Evolutionary conservation across 495 filamentous ascomycete species (phyloP), one percentile per base, ranked within the genome.

Genomic region (Daldinia decipiens): DNA sequence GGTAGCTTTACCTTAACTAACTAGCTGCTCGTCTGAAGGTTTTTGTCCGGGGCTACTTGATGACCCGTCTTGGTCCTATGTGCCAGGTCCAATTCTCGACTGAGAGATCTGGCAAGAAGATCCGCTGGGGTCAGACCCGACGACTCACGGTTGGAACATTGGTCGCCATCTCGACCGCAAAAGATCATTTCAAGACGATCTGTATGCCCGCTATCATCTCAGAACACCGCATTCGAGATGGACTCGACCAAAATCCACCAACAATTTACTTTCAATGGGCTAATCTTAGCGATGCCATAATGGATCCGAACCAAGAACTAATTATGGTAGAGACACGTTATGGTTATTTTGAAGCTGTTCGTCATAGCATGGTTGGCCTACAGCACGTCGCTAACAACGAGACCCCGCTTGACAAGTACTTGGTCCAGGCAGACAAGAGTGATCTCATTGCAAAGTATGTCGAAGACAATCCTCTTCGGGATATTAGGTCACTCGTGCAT

Each of bases 251-350:
- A 38, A 87, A 86, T 38, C 91, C 92, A 15, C 90, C 90, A 0
- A 85, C 92, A 60, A 85, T 97, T 7, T 92, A 97, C 63, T 81
- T 97, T 2, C 89, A 90, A 73, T 93, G 94, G 77, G 85, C 87
- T 3, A 76, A 82, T 5, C 73, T 85, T 0, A 81, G 87, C 15
- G 89, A 93, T 60, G 79, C 82, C 1, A 59, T 84, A 19, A 82
- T 96, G 57, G 92, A 97, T 74, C 87, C 92, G 1, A 84, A 86
- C 29, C 75, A 87, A 43, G 87, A 92, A 71, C 90, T 90, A 79
- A 68, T 94, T 31, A 95, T 97, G 92, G 83, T 95, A 0, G 92
- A 97, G 72, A 82, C 89, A 4, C 82, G 88, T 6, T 77, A 76
- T 5, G 89, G 90, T 3, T 96, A 92, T 72, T 96, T 86, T 59